A percentile compares a stretch with the other conserved stretches of the same genome.
Conservation (phyloP, 1,284 basidiomycete species). For the Thecaphora frezii region DNA sequence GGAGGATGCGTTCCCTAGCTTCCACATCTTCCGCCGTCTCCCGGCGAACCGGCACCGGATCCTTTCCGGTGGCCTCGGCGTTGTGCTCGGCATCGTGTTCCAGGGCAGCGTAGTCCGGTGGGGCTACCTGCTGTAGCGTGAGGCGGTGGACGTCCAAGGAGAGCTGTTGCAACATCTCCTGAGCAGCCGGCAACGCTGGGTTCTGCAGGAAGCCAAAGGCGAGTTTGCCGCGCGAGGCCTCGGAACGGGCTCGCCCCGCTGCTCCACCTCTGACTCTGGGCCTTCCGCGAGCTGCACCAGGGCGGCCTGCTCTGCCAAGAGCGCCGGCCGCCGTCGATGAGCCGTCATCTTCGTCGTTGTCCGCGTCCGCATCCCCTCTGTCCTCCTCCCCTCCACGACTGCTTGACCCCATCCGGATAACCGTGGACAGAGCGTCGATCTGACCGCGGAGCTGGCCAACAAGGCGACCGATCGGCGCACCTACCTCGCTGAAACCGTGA, state of each 20-base stretch:
- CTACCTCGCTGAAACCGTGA: slow-evolving; percentile 71
- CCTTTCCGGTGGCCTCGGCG: slow-evolving; percentile 5
- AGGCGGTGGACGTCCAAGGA: slow-evolving; percentile 13
- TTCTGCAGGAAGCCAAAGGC: not conserved
- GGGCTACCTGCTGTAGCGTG: slow-evolving; percentile 13
- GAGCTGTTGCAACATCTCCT: not conserved
- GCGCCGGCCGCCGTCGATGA: no score
- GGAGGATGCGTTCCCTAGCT: slow-evolving; percentile 7
- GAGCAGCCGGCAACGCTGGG: not conserved
- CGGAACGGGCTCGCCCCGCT: not conserved
- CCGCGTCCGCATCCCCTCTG: not conserved
- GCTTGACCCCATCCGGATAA: not conserved
- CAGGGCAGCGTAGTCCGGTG: slow-evolving; percentile 38
- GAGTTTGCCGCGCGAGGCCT: not conserved
- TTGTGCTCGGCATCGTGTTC: slow-evolving; percentile 41
- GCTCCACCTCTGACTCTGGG: not conserved
- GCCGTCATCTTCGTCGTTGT: not conserved
- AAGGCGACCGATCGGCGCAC: slow-evolving; percentile 72
- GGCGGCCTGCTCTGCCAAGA: no score
- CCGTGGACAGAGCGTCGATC: slow-evolving; percentile 66
- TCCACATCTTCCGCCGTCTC: slow-evolving; percentile 9
- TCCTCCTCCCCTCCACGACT: not conserved
- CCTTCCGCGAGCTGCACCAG: not conserved
- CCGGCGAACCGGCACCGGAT: not conserved
- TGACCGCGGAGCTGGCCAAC: slow-evolving; percentile 72